These are phyloP conservation scores for Pythium brassicae DNA, from an alignment of 352 stramenopile species.

Conservation along the genomic window DNA sequence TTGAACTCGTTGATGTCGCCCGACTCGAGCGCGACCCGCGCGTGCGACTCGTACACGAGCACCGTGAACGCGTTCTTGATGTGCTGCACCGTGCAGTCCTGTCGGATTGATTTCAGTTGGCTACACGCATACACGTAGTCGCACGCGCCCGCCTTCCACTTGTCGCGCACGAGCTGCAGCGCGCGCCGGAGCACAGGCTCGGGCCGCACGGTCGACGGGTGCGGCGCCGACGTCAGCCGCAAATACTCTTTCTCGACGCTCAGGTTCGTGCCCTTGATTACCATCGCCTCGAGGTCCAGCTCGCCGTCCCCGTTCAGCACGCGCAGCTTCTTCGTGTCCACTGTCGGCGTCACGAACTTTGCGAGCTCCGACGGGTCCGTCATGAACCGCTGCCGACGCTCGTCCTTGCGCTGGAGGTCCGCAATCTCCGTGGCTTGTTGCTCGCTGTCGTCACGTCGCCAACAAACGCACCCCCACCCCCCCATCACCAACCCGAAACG, in stretches of 20 bases:
- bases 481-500: too few species aligned
- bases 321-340: slow-evolving; percentile 68
- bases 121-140: slow-evolving; percentile 96
- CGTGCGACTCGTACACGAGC: slow-evolving; percentile 97
- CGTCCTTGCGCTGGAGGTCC: slow-evolving; percentile 64
- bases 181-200: slow-evolving; percentile 89
- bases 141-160: slow-evolving; percentile 82
- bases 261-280: slow-evolving; percentile 93
- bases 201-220: slow-evolving; percentile 94
- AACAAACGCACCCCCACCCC: too few species aligned
- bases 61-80: slow-evolving; percentile 98
- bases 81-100: slow-evolving; percentile 97
- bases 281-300: slow-evolving; percentile 83
- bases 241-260: slow-evolving; percentile 98
- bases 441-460: background rate
- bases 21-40: slow-evolving; percentile 93
- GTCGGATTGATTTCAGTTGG: slow-evolving; percentile 98
- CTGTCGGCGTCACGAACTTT: slow-evolving; percentile 51
- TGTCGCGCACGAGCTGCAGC: slow-evolving; percentile 79
- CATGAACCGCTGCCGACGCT: slow-evolving; percentile 72
- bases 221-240: slow-evolving; percentile 94
- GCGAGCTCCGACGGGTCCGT: slow-evolving; percentile 68
- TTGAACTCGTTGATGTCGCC: slow-evolving; percentile 97
- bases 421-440: slow-evolving; percentile 24
- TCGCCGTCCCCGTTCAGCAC: slow-evolving; percentile 77